Conservation (phyloP, 805 yeast genomes). For the Priceomyces medius region DNA sequence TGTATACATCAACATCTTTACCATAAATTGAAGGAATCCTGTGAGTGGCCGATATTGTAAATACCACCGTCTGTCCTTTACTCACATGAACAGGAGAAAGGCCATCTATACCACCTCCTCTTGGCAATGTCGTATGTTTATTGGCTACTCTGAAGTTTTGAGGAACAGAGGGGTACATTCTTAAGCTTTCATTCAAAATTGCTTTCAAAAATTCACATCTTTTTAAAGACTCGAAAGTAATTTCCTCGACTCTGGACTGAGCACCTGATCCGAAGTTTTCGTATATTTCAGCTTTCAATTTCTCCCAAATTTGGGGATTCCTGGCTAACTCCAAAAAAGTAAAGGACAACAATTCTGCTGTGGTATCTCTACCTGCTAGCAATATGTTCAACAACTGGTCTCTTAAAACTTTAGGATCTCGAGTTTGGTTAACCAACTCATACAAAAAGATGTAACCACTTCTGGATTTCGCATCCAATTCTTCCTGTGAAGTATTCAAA, state of each 20-base stretch:
- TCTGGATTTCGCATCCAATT: constrained; percentile 26
- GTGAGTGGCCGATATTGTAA: constrained; percentile 43
- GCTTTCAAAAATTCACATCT: constrained; percentile 45
- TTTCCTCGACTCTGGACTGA: constrained; percentile 31
- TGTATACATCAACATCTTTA: constrained; percentile 27
- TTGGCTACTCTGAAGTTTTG: constrained; percentile 46
- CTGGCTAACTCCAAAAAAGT: constrained; percentile 45
- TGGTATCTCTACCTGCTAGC: constrained; percentile 56
- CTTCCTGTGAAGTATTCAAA: constrained; percentile 27
- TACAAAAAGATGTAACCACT: constrained; percentile 46
- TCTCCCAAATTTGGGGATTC: constrained; percentile 35
- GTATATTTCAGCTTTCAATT: constrained; percentile 36
- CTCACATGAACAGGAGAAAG: constrained; percentile 39
- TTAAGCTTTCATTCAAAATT: constrained; percentile 47
- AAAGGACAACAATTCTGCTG: constrained; percentile 49
- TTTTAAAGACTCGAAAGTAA: constrained; percentile 49
- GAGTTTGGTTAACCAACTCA: constrained; percentile 48
- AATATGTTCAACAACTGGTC: constrained; percentile 52
- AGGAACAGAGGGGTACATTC: constrained; percentile 54
- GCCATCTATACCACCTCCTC: constrained; percentile 48
- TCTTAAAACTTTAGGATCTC: constrained; percentile 46
- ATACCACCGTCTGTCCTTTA: constrained; percentile 43
- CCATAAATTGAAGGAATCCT: constrained; percentile 32
- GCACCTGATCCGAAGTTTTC: constrained; percentile 32
- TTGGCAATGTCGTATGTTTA: constrained; percentile 47